Base-by-base conservation (phyloP, 2,329 filamentous ascomycete species). In the Cyphellophora attinorum region DNA sequence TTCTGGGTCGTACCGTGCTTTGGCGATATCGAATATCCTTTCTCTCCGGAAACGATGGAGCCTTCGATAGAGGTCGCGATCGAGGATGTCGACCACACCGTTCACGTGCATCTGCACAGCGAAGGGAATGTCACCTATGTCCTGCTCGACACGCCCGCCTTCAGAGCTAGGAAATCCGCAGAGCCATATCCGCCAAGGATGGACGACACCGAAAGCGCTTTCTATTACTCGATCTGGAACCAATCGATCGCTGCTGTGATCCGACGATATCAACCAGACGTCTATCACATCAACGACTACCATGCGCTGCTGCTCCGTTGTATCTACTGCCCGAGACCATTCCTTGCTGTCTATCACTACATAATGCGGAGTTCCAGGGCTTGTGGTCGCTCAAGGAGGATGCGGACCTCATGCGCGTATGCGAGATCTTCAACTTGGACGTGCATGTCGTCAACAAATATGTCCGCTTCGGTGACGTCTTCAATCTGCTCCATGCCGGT, bases 161-260 rank as follows among this genome's bases (percentile, higher is more conserved):
- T 75, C 58, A 62, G 72, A 33, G 59, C 65, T 33, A 70, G 74
- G 50, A 68, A 64, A 5, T 67, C 68, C 44, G 61, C 64, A 23
- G 67, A 74, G 38, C 71, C 71, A 0, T 75, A 75, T 47, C 71
- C 72, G 15, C 57, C 69, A 18, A 64, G 71, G 27, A 76, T 76
- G 72, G 71, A 76, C 48, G 72, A 76, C 47, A 59, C 75, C 30
- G 70, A 74, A 42, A 68, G 62, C 39, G 71, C 72, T 18, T 65
- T 76, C 29, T 70, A 73, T 50, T 75, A 75, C 49, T 72, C 68
- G 5, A 70, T 67, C 5, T 76, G 72, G 72, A 76, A 76, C 46
- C 65, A 66, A 48, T 76, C 71, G 51, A 74, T 76, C 41, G 72
- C 72, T 13, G 62, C 71, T 44, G 56, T 70, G 1, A 67, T 73